A percentile compares a stretch with the other conserved stretches of the same genome.
Evolutionary conservation across 805 yeast genomes (phyloP).

Genomic region (Candida pseudoglaebosa): DNA sequence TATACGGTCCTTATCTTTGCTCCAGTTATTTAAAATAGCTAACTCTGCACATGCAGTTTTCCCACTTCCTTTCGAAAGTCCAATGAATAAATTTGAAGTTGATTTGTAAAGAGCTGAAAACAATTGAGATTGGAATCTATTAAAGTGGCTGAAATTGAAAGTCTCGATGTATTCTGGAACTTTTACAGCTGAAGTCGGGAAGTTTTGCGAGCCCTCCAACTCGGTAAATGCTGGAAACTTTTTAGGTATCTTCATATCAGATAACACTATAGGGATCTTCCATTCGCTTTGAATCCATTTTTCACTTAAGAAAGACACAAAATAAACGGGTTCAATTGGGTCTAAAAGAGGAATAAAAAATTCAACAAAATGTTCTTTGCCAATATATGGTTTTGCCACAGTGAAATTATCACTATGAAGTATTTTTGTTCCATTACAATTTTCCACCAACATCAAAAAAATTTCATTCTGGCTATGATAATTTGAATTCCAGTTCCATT

Average conservation of each 20-base stretch:
- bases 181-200: slow-evolving; percentile 47
- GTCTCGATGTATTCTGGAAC: slow-evolving; percentile 43
- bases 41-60: slow-evolving; percentile 69
- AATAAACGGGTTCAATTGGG: slow-evolving; percentile 66
- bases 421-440: slow-evolving; percentile 74
- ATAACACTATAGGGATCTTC: slow-evolving; percentile 56
- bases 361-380: slow-evolving; percentile 54
- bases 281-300: slow-evolving; percentile 79
- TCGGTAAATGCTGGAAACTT: slow-evolving; percentile 61
- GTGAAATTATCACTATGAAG: slow-evolving; percentile 55
- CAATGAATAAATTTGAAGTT: slow-evolving; percentile 59
- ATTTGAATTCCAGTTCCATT: slow-evolving; percentile 71
- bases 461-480: slow-evolving; percentile 64
- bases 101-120: slow-evolving; percentile 57
- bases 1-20: slow-evolving; percentile 61
- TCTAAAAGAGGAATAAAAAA: slow-evolving; percentile 59
- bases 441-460: slow-evolving; percentile 74
- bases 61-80: slow-evolving; percentile 74
- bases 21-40: slow-evolving; percentile 72
- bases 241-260: slow-evolving; percentile 52
- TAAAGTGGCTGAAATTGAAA: slow-evolving; percentile 54
- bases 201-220: slow-evolving; percentile 47
- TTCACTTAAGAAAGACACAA: slow-evolving; percentile 70
- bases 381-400: slow-evolving; percentile 47
- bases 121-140: slow-evolving; percentile 69